Conservation (phyloP, 2,329 filamentous ascomycete species). For the Penicillium capsulatum region DNA sequence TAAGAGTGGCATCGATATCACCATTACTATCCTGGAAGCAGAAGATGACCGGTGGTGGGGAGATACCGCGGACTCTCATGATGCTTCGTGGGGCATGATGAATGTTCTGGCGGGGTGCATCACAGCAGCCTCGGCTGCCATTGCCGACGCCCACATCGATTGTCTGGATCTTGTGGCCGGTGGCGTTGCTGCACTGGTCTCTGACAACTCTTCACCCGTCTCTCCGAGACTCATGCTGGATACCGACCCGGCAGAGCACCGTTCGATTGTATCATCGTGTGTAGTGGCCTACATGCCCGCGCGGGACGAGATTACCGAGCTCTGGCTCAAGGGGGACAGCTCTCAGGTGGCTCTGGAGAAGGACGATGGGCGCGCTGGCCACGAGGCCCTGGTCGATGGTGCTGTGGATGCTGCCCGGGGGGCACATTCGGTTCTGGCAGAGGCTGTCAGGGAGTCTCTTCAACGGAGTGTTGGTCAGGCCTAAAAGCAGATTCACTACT, state of each 20-base stretch:
- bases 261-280: constrained; percentile 72
- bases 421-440: constrained; percentile 56
- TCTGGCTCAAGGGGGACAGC: constrained; percentile 83
- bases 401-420: constrained; percentile 61
- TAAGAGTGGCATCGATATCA: constrained; percentile 96
- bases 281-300: constrained; percentile 84
- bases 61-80: constrained; percentile 47
- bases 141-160: constrained; percentile 93
- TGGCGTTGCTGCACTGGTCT: constrained; percentile 77
- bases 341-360: constrained; percentile 28
- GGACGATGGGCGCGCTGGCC: constrained; percentile 36
- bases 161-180: constrained; percentile 87
- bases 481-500: constrained; percentile 2
- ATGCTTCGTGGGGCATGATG: constrained; percentile 81
- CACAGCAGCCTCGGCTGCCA: constrained; percentile 85
- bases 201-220: constrained; percentile 27
- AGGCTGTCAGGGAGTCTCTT: constrained; percentile 57
- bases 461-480: constrained; percentile 35
- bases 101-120: constrained; percentile 88
- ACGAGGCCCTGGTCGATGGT: constrained; percentile 57
- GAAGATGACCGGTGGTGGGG: constrained; percentile 74
- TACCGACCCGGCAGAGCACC: constrained; percentile 75
- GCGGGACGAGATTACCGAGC: constrained; percentile 85
- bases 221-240: constrained; percentile 59
- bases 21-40: constrained; percentile 87